Percentiles rank a stretch among this genome's conserved stretches.
phyloP scores from a whole-genome alignment of 1,284 basidiomycete genomes.

The Leccinum angustisporum region DNA sequence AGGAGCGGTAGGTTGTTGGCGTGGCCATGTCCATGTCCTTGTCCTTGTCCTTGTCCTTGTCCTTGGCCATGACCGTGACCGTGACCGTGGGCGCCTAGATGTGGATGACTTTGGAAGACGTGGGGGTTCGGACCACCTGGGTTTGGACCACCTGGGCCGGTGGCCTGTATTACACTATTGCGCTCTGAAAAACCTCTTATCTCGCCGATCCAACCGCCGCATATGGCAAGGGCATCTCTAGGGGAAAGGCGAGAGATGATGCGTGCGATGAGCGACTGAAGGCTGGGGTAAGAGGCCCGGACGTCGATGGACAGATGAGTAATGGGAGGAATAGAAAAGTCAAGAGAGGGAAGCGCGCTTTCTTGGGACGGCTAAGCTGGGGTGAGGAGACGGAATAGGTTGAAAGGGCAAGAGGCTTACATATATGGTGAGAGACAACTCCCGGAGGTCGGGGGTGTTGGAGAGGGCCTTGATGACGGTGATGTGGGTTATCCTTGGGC shows the following conservation, averaged over 20 bases:
- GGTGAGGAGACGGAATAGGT: constrained; percentile 27
- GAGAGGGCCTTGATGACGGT: constrained; percentile 45
- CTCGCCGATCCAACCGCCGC: constrained; percentile 32
- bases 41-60: background rate
- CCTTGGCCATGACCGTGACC: background rate
- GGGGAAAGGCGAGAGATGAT: constrained; percentile 21
- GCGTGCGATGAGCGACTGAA: constrained; percentile 16
- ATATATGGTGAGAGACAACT: constrained; percentile 56
- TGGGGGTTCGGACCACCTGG: background rate
- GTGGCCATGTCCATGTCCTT: constrained; percentile 5
- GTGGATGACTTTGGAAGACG: no score
- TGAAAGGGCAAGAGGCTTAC: constrained; percentile 36
- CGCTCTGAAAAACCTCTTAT: constrained; percentile 16
- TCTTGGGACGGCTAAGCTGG: constrained; percentile 29
- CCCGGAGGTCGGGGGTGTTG: constrained; percentile 54
- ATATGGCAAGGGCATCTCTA: constrained; percentile 25
- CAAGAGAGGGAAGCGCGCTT: constrained; percentile 30
- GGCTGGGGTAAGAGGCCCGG: constrained; percentile 29
- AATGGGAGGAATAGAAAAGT: constrained; percentile 41
- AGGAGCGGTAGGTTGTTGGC: constrained; percentile 20
- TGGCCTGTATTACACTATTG: background rate
- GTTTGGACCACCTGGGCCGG: background rate
- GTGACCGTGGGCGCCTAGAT: no score
- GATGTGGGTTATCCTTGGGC: constrained; percentile 53
- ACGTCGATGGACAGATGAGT: constrained; percentile 56